Conservation (phyloP, 1,284 basidiomycete species). For the Apiotrichum sp. region DNA sequence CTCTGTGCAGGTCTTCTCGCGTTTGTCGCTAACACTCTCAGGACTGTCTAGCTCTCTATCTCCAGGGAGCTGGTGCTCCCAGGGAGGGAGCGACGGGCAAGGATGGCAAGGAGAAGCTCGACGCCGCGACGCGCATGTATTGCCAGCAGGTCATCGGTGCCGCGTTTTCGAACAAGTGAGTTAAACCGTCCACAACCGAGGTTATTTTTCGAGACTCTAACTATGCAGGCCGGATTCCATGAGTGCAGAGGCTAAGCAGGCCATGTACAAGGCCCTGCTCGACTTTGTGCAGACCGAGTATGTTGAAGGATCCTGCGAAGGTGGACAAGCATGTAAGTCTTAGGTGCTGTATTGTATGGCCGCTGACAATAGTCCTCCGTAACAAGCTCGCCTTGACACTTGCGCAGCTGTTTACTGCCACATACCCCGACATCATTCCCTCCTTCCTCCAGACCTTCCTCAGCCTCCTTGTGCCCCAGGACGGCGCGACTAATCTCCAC, state of each 20-base stretch:
- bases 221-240: constrained; percentile 31
- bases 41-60: constrained; percentile 46
- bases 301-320: constrained; percentile 45
- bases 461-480: constrained; percentile 36
- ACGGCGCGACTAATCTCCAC: constrained; percentile 58
- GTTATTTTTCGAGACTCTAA: not conserved
- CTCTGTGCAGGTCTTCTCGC: no score
- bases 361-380: constrained; percentile 47
- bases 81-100: constrained; percentile 26
- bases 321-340: constrained; percentile 41
- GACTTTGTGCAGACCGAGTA: constrained; percentile 45
- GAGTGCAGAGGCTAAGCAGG: constrained; percentile 30
- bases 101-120: constrained; percentile 47
- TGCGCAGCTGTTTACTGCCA: constrained; percentile 85
- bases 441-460: constrained; percentile 49
- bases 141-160: constrained; percentile 47
- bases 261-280: constrained; percentile 44
- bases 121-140: constrained; percentile 43
- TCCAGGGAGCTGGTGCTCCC: constrained; percentile 46
- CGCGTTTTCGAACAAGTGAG: constrained; percentile 41
- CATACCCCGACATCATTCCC: constrained; percentile 47
- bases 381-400: constrained; percentile 99
- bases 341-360: not conserved
- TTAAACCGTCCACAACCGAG: not conserved
- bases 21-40: constrained; percentile 11